Base-by-base conservation (phyloP, 2,329 filamentous ascomycete genomes). In the Geosmithia flava region DNA sequence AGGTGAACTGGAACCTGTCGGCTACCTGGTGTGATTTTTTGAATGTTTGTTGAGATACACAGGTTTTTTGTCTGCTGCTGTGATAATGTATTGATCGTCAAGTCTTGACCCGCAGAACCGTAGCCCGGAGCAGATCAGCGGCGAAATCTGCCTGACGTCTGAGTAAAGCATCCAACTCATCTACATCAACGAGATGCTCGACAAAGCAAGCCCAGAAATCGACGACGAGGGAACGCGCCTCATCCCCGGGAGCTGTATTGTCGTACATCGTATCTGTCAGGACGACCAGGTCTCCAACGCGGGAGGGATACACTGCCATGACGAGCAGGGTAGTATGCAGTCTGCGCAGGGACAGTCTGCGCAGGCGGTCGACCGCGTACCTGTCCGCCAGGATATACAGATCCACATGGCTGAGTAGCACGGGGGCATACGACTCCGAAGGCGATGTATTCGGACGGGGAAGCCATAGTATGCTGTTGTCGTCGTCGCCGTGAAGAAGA, bases 361-460 rank as follows among this genome's bases (percentile, higher is more conserved):
- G 49, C 37, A 59, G 53, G 5, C 45, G 20, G 16, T 53, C 42
- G 23, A 59, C 43, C 17, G 40, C 51, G 47, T 56, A 59, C 33
- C 55, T 59, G 39, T 56, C 54, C n/a, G 56, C 57, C 33, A 59
- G 49, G 39, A 56, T 45, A 50, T 58, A 59, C 6, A 59, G 52
- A 3, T 51, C 51, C 5, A 51, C 51, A 46, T 59, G 56, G 42
- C 52, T 49, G 44, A 53, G 52, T 47, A 59, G 56, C 47, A 56
- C 43, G 27, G 43, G 11, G 43, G 23, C 8, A 8, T 45, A 42
- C 6, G 33, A 37, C 11, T 37, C 33, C 11, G 5, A 6, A 11
- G 33, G 33, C 3, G 3, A 11, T 5, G 33, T 37, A 11, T 37
- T 37, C 6, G 33, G 33, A 37, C 33, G 33, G 15, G 33, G 33